Evolutionary conservation across 2,329 filamentous ascomycete genomes (phyloP), one percentile per base, ranked within the genome.

Genomic region (Colletotrichum paranaense): DNA sequence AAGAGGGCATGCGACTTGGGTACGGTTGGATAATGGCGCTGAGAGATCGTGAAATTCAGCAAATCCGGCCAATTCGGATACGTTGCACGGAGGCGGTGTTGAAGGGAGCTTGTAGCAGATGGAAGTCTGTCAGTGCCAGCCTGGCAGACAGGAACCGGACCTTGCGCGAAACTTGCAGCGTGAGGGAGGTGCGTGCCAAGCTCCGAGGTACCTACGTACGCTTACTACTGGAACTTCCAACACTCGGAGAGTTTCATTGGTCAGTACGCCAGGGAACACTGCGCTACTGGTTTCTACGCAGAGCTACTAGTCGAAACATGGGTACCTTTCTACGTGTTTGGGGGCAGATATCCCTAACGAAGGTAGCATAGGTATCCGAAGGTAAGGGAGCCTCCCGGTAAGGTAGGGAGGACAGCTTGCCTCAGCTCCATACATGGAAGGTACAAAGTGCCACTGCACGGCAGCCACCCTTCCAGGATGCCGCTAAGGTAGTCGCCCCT

Each of bases 111-210:
- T 70, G 59, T 53, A 22, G 60, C 38, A 46, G 42, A 62, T 62
- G 24, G 38, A 62, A 62, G 59, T 32, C 26, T 62, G 30, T 64
- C 46, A 38, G 62, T 71, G 67, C 42, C 71, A 73, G 71, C 24
- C 67, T 73, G 70, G 67, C 70, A 65, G 62, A 49, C 67, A 42
- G 38, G 38, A 42, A 42, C 14, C 38, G 38, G 38, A 42, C 38
- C 58, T 72, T 73, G 56, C 67, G 46, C 67, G 67, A 71, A 73
- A 73, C 71, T 71, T 62, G 38, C 46, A 69, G 56, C 62, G 59
- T 56, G 59, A 72, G 66, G 59, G 58, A 64, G 60, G 71, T 60
- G 60, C 56, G 56, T 71, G 67, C 71, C 67, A 73, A 71, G 71
- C 71, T 73, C 46, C 58, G 52, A 72, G 49, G 64, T 52, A 32